A percentile compares a stretch with the other conserved stretches of the same genome.
Conservation (phyloP, 2,329 filamentous ascomycete species). For the Trichophaea hybrida region DNA sequence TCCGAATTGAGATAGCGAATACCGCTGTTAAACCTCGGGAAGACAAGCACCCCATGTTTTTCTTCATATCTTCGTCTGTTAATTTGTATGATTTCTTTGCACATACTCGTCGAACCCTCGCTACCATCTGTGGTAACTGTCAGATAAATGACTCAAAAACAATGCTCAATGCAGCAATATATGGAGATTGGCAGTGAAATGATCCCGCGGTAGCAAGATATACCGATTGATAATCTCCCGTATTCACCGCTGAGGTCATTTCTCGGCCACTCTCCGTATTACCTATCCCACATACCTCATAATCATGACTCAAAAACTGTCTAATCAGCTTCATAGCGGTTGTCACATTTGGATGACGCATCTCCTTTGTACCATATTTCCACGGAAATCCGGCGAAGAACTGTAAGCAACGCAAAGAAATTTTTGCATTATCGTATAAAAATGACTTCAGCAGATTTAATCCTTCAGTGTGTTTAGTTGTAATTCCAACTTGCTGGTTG, state of each 20-base stretch:
- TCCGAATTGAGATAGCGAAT: not conserved
- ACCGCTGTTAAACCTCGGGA: not conserved
- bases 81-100: not conserved
- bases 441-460: not conserved
- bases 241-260: not conserved
- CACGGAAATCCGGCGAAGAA: slow-evolving; percentile 5
- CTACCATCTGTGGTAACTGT: not conserved
- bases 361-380: not conserved
- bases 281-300: not conserved
- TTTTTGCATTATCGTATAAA: not conserved
- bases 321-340: not conserved
- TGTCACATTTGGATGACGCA: not conserved
- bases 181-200: not conserved
- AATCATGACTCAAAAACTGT: not conserved
- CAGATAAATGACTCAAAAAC: not conserved
- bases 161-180: not conserved
- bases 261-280: not conserved
- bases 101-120: not conserved
- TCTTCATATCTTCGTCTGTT: not conserved
- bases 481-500: not conserved
- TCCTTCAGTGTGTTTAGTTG: not conserved
- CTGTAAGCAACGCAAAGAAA: not conserved
- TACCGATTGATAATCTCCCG: not conserved
- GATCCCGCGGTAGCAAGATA: not conserved
- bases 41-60: not conserved